Evolutionary conservation across 2,329 filamentous ascomycete species (phyloP), one percentile per base, ranked within the genome.

Genomic region (Ophiostoma sp.): DNA sequence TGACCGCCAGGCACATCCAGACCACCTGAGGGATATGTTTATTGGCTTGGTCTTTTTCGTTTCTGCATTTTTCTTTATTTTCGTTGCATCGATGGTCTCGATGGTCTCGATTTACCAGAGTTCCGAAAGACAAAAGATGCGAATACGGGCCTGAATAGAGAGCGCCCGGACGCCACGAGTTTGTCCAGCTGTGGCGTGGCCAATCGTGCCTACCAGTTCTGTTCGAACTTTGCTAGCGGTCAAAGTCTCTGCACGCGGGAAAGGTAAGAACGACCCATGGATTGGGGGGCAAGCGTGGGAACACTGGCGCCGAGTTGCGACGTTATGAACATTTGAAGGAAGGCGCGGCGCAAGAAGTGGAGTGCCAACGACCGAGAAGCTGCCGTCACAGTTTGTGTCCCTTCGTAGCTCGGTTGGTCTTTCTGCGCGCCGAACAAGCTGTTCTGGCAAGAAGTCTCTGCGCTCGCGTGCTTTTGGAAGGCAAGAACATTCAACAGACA

Each of bases 1-100:
- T 52, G 31, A 22, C 66, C 45, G 66, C 66, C 48, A 50, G 45
- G 64, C 42, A 68, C 42, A 42, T 50, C 64, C 64, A 68, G 45
- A 68, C 45, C 64, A 33, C 22, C 61, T 17, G 36, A 45, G 61
- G 61, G 61, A 45, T 45, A 33, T 68, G 64, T 45, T 70, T 57
- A 28, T 25, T 59, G 48, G 25, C 33, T 57, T 42, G 28, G 31
- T 42, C 39, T 69, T 57, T 70, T 36, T n/a, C n/a, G 9, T n/a
- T 55, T 55, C 55, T 52, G 2, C 3, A 36, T 25, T 64, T 11
- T 25, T 42, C 8, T 15, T 4, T 5, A 12, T 28, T 28, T 66
- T 17, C 7, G 3, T 66, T 45, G 8, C 12, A 15, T n/a, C 17
- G 15, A 31, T 31, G 25, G 28, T 59, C 19, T n/a, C 33, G 8